These are phyloP conservation scores for Quaeritorhiza haematococci DNA, from an alignment of 371 early-diverging fungal species.

Conservation along the genomic window DNA sequence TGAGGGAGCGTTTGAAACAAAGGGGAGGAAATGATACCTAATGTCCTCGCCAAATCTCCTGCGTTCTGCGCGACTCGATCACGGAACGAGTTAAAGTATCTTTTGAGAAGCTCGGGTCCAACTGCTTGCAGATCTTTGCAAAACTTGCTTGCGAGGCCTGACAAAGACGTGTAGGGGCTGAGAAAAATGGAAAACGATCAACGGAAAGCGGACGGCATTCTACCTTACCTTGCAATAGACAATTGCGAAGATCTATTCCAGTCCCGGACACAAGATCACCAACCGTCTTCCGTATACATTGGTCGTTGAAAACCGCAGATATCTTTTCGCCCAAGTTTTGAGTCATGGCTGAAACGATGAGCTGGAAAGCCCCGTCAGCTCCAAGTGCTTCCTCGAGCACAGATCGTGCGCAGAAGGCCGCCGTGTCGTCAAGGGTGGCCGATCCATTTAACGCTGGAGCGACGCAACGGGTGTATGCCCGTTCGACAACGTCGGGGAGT, in stretches of 20 bases:
- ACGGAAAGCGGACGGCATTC: too few species aligned
- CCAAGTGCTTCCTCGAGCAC: conserved; percentile 14
- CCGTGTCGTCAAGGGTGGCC: conserved; percentile 3
- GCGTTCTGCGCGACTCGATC: conserved; percentile 8
- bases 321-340: neutral
- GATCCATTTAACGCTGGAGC: conserved; percentile 9
- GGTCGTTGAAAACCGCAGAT: conserved; percentile 1
- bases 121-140: conserved; percentile 9
- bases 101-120: conserved; percentile 3
- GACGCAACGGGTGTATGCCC: neutral
- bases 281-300: conserved; percentile 10
- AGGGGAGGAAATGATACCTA: conserved; percentile 6
- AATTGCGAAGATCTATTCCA: conserved; percentile 10
- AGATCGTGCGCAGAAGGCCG: conserved; percentile 4
- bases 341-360: conserved; percentile 2
- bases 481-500: neutral
- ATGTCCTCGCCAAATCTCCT: conserved; percentile 6
- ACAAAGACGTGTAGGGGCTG: too few species aligned
- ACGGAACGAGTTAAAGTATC: conserved; percentile 11
- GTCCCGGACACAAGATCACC: conserved; percentile 8
- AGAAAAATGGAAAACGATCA: too few species aligned
- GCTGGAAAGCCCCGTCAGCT: neutral
- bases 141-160: conserved; percentile 15
- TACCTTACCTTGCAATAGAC: conserved; percentile 18
- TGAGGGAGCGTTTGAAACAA: too few species aligned